Conservation (phyloP, 768 basidiomycete species). For the Leccinum ochraceum region DNA sequence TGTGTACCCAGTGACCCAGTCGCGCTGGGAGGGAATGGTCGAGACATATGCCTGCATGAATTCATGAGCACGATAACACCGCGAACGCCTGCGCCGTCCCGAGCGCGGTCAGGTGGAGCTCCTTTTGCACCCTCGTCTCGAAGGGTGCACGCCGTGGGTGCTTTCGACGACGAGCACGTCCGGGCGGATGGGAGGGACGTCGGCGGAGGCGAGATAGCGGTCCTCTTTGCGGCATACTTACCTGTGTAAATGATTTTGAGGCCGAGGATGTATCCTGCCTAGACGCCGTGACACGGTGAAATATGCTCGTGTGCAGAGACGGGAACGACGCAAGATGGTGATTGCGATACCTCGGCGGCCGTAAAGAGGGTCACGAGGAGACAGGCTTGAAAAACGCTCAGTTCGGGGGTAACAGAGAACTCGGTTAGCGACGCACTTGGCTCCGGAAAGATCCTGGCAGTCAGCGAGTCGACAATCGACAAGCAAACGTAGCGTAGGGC, state of each 20-base stretch:
- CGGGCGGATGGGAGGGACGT: slow-evolving; percentile 85
- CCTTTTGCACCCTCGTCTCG: slow-evolving; percentile 85
- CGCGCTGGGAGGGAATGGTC: too few species aligned
- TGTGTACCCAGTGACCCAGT: too few species aligned
- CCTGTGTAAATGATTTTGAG: slow-evolving; percentile 95
- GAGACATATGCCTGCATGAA: too few species aligned
- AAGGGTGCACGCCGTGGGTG: slow-evolving; percentile 91
- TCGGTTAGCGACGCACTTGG: not conserved
- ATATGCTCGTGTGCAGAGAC: slow-evolving; percentile 90
- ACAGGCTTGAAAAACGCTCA: slow-evolving; percentile 38
- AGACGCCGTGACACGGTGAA: slow-evolving; percentile 84
- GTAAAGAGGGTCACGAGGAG: slow-evolving; percentile 68
- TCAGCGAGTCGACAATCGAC: too few species aligned
- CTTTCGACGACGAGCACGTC: slow-evolving; percentile 97
- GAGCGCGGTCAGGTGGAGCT: slow-evolving; percentile 90
- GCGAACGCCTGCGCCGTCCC: slow-evolving; percentile 65
- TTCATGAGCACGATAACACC: too few species aligned
- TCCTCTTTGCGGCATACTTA: slow-evolving; percentile 71
- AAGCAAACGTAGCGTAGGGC: too few species aligned
- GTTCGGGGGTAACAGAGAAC: not conserved
- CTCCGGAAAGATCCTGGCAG: slow-evolving; percentile 47
- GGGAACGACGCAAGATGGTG: slow-evolving; percentile 78
- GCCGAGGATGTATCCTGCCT: slow-evolving; percentile 77
- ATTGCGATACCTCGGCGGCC: slow-evolving; percentile 66
- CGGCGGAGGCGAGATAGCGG: slow-evolving; percentile 92